phyloP scores from a whole-genome alignment of 179 eudicot species.

The Vitellaria paradoxa region DNA sequence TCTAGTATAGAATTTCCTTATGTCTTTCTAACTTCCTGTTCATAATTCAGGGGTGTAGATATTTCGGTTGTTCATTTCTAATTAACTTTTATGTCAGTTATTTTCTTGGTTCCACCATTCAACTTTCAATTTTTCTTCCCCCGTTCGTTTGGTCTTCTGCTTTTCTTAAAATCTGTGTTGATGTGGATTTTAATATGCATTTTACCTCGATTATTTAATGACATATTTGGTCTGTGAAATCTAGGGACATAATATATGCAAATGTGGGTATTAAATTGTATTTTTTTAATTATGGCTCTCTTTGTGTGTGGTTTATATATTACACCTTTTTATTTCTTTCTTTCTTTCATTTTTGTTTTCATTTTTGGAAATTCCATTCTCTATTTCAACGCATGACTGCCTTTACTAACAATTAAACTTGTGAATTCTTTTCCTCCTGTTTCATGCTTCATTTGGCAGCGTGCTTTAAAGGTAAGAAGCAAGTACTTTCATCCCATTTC shows the following conservation, averaged over 20 bases:
- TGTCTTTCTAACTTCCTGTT: background rate
- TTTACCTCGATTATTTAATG: background rate
- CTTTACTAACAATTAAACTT: slow-evolving; percentile 16
- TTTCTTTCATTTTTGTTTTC: background rate
- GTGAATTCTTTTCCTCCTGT: slow-evolving; percentile 25
- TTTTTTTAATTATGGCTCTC: background rate
- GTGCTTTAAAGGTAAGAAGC: slow-evolving; percentile 75
- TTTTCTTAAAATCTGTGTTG: background rate
- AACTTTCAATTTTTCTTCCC: background rate
- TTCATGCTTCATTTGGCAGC: slow-evolving; percentile 51
- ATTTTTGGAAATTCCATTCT: background rate
- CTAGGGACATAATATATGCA: background rate
- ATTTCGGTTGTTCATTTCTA: background rate
- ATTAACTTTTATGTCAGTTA: background rate
- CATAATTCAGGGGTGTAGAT: background rate
- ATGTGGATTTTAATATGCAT: background rate
- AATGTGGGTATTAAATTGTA: background rate
- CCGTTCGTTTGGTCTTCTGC: background rate
- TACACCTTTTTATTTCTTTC: background rate
- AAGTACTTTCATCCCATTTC: background rate
- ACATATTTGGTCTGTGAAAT: background rate
- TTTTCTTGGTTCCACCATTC: background rate
- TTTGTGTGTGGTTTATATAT: background rate
- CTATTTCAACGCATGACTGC: background rate
- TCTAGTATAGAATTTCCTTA: background rate